Evolutionary conservation across 2,329 filamentous ascomycete genomes (phyloP).

Genomic region (Sclerotinia spermophila): DNA sequence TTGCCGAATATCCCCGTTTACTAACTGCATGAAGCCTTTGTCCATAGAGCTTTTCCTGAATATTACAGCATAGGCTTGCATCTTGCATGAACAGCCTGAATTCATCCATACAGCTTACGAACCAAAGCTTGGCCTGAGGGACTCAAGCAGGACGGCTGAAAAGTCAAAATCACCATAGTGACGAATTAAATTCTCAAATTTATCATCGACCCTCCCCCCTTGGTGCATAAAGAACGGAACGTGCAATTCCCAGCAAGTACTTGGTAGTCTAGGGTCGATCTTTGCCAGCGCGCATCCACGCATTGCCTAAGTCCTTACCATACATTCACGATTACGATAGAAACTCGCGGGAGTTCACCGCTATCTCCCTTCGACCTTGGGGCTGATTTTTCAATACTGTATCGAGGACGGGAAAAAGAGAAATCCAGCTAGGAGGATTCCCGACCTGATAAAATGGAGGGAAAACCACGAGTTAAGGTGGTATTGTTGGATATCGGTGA

Average conservation of each 20-base stretch:
- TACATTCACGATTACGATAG: conserved; percentile 1
- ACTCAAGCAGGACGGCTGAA: not conserved
- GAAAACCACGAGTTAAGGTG: conserved; percentile 20
- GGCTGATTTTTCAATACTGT: not conserved
- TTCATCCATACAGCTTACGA: not conserved
- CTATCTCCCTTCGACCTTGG: conserved; percentile 8
- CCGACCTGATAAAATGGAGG: not conserved
- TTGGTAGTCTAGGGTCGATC: conserved; percentile 6
- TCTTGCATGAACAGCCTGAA: conserved; percentile 6
- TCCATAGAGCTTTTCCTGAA: not conserved
- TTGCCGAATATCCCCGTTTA: not conserved
- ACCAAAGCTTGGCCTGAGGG: not conserved
- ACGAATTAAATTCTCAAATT: not conserved
- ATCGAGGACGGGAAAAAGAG: not conserved
- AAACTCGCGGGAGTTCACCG: conserved; percentile 7
- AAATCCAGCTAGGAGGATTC: not conserved
- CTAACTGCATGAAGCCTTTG: not conserved
- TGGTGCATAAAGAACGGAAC: not conserved
- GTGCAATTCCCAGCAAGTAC: not conserved
- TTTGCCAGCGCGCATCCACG: conserved; percentile 10
- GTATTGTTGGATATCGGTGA: conserved; percentile 38
- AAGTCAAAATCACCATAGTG: not conserved
- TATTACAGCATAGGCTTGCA: not conserved
- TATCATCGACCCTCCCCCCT: not conserved
- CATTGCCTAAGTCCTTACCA: conserved; percentile 1